Base-by-base conservation (phyloP, 2,329 filamentous ascomycete species). In the Pseudocercospora pini-densiflorae region DNA sequence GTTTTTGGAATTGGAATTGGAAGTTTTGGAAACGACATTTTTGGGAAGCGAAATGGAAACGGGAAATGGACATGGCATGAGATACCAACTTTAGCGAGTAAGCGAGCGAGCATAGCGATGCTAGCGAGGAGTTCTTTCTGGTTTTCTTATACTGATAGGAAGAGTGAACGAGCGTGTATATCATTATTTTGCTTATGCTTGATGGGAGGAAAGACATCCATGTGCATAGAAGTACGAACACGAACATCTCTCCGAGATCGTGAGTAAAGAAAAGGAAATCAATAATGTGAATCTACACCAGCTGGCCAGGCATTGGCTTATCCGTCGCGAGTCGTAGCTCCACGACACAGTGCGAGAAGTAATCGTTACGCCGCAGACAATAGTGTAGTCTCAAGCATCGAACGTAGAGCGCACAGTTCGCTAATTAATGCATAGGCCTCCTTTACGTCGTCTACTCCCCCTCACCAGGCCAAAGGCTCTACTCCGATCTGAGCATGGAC, bases 71-170 rank as follows among this genome's bases (percentile, higher is more conserved):
- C 16, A 19, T 49, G 45, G 45, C n/a, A 49, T 27, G n/a, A 49
- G 40, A 61, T 61, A 49, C 19, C 53, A 36, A 54, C 36, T 19
- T 33, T 29, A 57, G 55, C 55, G 54, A 58, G 24, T 14, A 24
- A 63, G 61, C 61, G 45, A 59, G 55, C 62, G 55, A 59, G 62
- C 62, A 21, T 33, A 45, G 45, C 45, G 43, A 51, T 7, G 43
- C 58, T 19, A 59, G 16, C 31, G 57, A 24, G 36, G 21, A 47
- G 58, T 47, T 43, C 16, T 60, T n/a, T 43, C 16, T 31, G 29
- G 29, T 43, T 19, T 43, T 16, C 14, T 40, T 43, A n/a, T 8
- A 16, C 47, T 31, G 19, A 8, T 31, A 21, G 47, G 47, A 51
- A 24, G 12, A 16, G 19, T 27, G 40, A 16, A 19, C n/a, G 40